A percentile compares a stretch with the other conserved stretches of the same genome.
phyloP scores from a whole-genome alignment of 2,329 filamentous ascomycete species.

The Alternaria arbusti region DNA sequence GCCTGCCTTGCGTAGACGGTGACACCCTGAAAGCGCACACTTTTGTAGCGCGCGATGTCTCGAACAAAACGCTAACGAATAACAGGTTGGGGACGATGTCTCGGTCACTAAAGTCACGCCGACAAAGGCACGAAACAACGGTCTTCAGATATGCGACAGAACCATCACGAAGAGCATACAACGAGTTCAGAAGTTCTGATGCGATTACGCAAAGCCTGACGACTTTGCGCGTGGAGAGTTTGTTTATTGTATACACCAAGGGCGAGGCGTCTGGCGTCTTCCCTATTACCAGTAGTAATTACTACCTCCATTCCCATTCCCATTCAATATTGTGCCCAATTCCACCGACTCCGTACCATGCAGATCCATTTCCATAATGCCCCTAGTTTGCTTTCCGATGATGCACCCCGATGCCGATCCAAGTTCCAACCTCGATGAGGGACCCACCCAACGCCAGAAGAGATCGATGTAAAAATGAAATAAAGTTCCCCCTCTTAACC shows the following conservation, averaged over 20 bases:
- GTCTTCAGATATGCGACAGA: neutral
- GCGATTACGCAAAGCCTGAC: neutral
- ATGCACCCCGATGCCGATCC: neutral
- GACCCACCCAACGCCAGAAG: slow-evolving; percentile 10
- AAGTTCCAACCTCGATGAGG: slow-evolving; percentile 2
- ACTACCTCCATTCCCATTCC: neutral
- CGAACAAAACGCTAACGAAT: slow-evolving; percentile 19
- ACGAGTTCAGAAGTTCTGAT: neutral
- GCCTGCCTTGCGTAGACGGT: neutral
- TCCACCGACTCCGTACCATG: slow-evolving; percentile 10
- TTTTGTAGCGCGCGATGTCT: neutral
- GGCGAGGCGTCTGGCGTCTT: slow-evolving; percentile 13
- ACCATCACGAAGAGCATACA: neutral
- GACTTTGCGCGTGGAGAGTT: neutral
- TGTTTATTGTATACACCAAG: slow-evolving; percentile 12
- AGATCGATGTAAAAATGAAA: slow-evolving; percentile 13
- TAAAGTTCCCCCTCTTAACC: slow-evolving; percentile 7
- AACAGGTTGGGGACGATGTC: slow-evolving; percentile 48
- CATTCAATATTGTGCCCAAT: neutral
- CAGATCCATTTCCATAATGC: slow-evolving; percentile 11
- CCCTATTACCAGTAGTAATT: slow-evolving; percentile 1
- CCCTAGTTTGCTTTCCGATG: neutral
- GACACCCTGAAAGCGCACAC: neutral
- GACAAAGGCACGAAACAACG: neutral
- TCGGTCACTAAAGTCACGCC: slow-evolving; percentile 29